Conservation (phyloP, 2,329 filamentous ascomycete species). For the Exophiala dermatitidis region DNA sequence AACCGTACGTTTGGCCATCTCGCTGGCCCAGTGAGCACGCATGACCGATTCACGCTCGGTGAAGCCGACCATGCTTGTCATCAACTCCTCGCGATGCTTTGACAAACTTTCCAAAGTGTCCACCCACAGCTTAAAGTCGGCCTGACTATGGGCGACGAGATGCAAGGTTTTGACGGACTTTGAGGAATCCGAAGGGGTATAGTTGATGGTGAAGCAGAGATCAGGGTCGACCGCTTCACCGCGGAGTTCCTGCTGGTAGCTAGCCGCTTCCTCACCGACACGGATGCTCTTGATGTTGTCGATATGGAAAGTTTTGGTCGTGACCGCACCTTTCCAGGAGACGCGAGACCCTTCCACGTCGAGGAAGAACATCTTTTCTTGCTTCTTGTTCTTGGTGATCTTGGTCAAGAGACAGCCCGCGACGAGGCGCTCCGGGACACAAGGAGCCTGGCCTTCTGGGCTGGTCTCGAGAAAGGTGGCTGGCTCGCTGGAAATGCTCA, state of each 20-base stretch:
- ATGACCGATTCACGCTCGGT: conserved; percentile 73
- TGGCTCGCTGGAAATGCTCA: conserved; percentile 35
- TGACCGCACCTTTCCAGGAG: conserved; percentile 72
- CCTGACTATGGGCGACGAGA: conserved; percentile 68
- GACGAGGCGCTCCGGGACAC: conserved; percentile 68
- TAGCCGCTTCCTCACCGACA: conserved; percentile 72
- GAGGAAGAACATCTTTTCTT: conserved; percentile 66
- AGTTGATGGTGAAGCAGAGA: conserved; percentile 85
- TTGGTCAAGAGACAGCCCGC: conserved; percentile 73
- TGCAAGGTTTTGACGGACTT: conserved; percentile 76
- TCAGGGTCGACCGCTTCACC: conserved; percentile 60
- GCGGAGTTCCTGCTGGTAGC: conserved; percentile 79
- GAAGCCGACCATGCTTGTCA: conserved; percentile 75
- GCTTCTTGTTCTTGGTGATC: conserved; percentile 73
- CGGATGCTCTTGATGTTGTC: conserved; percentile 92
- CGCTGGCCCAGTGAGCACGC: conserved; percentile 74
- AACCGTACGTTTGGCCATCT: conserved; percentile 65
- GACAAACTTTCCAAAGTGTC: conserved; percentile 76
- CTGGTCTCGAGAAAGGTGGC: conserved; percentile 32
- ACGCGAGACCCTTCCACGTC: conserved; percentile 81
- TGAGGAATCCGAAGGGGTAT: conserved; percentile 67
- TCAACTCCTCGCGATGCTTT: conserved; percentile 78
- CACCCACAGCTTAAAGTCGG: conserved; percentile 71
- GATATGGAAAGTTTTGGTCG: conserved; percentile 80
- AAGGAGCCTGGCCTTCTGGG: conserved; percentile 48